Base-by-base conservation (phyloP, 208 protist species). In the Novymonas esmeraldas region DNA sequence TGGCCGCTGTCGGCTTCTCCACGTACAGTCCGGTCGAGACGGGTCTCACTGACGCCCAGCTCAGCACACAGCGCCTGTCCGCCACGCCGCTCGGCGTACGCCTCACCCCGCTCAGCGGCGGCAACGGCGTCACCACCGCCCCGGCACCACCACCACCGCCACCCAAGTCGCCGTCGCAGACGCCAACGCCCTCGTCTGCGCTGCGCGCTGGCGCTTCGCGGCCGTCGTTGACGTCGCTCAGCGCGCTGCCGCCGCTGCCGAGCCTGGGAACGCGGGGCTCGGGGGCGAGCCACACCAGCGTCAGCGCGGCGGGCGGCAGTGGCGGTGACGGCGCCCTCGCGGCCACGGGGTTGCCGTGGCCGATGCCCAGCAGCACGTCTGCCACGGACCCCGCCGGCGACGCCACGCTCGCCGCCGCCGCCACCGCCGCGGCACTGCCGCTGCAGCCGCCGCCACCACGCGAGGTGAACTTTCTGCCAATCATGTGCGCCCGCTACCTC, bases 401-500 rank as follows among this genome's bases (percentile, higher is more conserved):
- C n/a, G n/a, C 6, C 33, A 10, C 52, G n/a, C 5, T 24, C n/a
- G 31, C 20, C 14, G 18, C 52, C 22, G 33, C 29, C 14, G 54
- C 36, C 36, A 20, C 11, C 2, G 36, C 54, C 39, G 24, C 58
- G 13, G 39, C 26, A 39, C 7, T 16, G 28, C 42, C 33, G 5
- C 38, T 45, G 20, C 28, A 11, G 29, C 10, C 38, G 33, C 31
- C 14, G 38, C 41, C n/a, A 3, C 41, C 60, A n/a, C 60, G 76
- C n/a, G 79, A 89, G 64, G 77, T 79, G 18, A 95, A 92, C 75
- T 92, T 95, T 66, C 60, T 95, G 36, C 85, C 85, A 3, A 68
- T 95, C 44, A 92, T 95, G 89, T 92, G 86, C 58, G 85, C 89
- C 6, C 78, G 85, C 22, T 89, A 91, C 55, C 78, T 95, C 22